Base-by-base conservation (phyloP, 2,329 filamentous ascomycete genomes). In the Chrysosporium keratinophilum region DNA sequence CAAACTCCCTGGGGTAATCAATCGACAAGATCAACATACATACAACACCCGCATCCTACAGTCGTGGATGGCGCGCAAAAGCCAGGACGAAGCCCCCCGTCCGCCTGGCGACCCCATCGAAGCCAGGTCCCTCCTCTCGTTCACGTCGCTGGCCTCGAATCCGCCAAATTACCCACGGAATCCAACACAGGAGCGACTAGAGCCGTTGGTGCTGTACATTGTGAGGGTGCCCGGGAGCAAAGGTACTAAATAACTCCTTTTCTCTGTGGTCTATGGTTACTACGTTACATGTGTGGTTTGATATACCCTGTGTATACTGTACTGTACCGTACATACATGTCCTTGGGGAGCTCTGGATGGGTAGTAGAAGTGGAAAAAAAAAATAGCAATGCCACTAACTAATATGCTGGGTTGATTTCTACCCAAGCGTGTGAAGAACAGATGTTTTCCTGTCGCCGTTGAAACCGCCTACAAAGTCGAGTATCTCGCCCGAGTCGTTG, bases 391-490 rank as follows among this genome's bases (percentile, higher is more conserved):
- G 23, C 37, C 15, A 37, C 48, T 50, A 43, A 50, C 31, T 43
- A 20, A 50, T 35, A 35, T 46, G 41, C 17, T 40, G 50, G 43
- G 43, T 45, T 54, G 35, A 50, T 19, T 48, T 37, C 40, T n/a
- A 17, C 50, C 50, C 50, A 46, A 52, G 33, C 31, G 2, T 46
- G n/a, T n/a, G 15, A 43, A 58, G 20, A 42, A 50, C 62, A 93
- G 91, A 96, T 76, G 79, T 96, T 54, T 94, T 96, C 62, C 81
- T 98, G 44, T 94, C 91, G 1, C 87, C 93, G 0, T 79, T 93
- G 58, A 95, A 95, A 66, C 93, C 93, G 1, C 83, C 87, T 50
- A 78, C 85, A 41, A 95, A 93, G 67, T 68, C 71, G 4, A 91
- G 88, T 56, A 88, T 98, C 58, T 94, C 88, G 0, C 83, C 81